Evolutionary conservation across 441 rosid genomes (phyloP), one percentile per base, ranked within the genome.

Genomic region (Adansonia grandidieri): DNA sequence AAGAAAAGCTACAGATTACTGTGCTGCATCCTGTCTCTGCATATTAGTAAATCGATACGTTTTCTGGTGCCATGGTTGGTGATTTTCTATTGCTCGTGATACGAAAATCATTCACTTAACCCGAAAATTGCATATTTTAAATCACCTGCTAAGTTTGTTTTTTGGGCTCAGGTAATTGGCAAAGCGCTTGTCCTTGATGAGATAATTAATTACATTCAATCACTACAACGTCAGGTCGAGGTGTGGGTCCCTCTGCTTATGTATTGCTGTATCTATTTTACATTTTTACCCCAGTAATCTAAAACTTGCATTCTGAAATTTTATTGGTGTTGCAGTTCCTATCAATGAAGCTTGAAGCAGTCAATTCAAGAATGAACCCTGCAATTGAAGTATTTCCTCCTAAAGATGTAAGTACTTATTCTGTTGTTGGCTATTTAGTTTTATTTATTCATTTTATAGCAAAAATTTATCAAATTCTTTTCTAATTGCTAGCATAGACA

Each of bases 321-420:
- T 78, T 76, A 14, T 68, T 79, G 80, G 80, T 58, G 32, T 79
- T 84, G 84, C 87, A 94, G 95, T 94, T 94, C 80, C 82, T 93
- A 73, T 94, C 97, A 15, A 90, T 93, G 97, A 94, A 94, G 84
- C 98, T 94, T 9, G 97, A 91, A 85, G 92, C 96, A 10, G 93
- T 93, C 63, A 92, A 87, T 79, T 66, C 94, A 40, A 84, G 92
- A 86, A 82, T 89, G 86, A 86, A 45, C 80, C 87, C 91, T 47
- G 85, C 83, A 7, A 86, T 88, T 3, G 96, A 91, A 68, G 92
- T 76, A 68, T 92, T 92, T 78, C 90, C 92, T 84, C 78, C 90
- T 2, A 90, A 91, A 87, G 97, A 88, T 82, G 94, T 90, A 82
- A 84, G 88, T 84, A 73, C 56, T 9, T 44, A 11, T 40, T 4